Evolutionary conservation across 306 rosid species (phyloP).

Genomic region (Citrullus colocynthis): DNA sequence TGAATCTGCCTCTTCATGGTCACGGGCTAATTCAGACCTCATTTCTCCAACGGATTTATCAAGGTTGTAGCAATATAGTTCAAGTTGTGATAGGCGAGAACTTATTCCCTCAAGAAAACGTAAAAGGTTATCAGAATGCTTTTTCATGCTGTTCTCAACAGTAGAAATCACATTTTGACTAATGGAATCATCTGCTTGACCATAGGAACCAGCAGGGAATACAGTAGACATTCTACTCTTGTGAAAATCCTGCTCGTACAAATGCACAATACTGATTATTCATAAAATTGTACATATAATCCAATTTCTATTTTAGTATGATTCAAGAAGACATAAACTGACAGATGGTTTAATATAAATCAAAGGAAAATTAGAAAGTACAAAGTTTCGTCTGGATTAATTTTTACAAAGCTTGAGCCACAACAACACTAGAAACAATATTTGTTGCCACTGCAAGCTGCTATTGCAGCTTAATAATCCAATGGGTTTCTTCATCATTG

Average conservation of each 20-base stretch:
- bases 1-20: slow-evolving; percentile 62
- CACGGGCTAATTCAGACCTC: slow-evolving; percentile 63
- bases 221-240: slow-evolving; percentile 39
- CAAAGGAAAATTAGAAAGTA: background rate
- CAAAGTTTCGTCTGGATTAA: background rate
- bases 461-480: background rate
- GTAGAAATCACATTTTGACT: slow-evolving; percentile 49
- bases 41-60: slow-evolving; percentile 89
- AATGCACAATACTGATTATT: background rate
- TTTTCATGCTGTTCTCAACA: slow-evolving; percentile 79
- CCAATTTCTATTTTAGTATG: background rate
- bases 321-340: background rate
- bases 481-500: background rate
- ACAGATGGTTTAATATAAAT: background rate
- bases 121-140: slow-evolving; percentile 62
- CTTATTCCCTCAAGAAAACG: slow-evolving; percentile 83
- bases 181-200: slow-evolving; percentile 42
- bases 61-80: slow-evolving; percentile 77
- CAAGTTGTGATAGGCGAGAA: slow-evolving; percentile 77
- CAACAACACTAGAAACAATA: background rate
- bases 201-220: slow-evolving; percentile 43
- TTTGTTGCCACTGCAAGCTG: background rate
- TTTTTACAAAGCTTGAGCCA: background rate
- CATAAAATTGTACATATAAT: background rate
- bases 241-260: slow-evolving; percentile 44